Evolutionary conservation across 352 stramenopile species (phyloP), one percentile per base, ranked within the genome.

Genomic region (Pythium pyrilobum): DNA sequence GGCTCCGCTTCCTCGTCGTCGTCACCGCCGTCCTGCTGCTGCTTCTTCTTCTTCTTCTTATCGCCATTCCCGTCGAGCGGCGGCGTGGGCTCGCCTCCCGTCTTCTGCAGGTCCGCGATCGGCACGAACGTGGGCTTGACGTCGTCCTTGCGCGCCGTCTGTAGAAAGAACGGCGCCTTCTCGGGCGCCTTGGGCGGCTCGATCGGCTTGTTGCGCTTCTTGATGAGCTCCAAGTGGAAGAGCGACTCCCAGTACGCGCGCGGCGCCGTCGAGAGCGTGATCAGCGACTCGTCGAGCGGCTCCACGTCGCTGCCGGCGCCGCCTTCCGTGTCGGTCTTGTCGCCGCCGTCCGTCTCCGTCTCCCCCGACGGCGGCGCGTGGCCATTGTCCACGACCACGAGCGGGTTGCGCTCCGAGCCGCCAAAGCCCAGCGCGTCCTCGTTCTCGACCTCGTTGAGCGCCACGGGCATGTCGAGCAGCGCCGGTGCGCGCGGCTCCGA

Each of bases 191-290:
- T 96, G 0, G 92, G 93, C 15, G 95, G 81, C 55, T 97, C 90
- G 23, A 91, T 95, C 8, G 95, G 93, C 62, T 98, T 98, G 73
- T 98, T 98, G 23, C 95, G 77, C 66, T 97, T 86, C 63, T 98
- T 98, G 53, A 98, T 96, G 29, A 98, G 70, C 59, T 98, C 93
- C 34, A 98, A 73, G 40, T 96, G 79, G 64, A 96, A 95, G 15
- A 97, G 67, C 38, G 86, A 90, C 45, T 92, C 75, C 90, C 90
- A 97, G 44, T 96, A 89, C 6, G 79, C 85, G 46, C 85, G 79
- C 9, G 90, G 87, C 8, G 71, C 74, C 4, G 64, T 87, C 25
- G 85, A 93, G 9, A 95, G 66, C 42, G 73, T 88, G 42, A 95
- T 89, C 20, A 92, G 44, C 28, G 69, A 78, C 16, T 56, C 62